Percentiles rank a stretch among this genome's conserved stretches.
phyloP scores from a whole-genome alignment of 805 yeast species.

The Yueomyces sinensis region DNA sequence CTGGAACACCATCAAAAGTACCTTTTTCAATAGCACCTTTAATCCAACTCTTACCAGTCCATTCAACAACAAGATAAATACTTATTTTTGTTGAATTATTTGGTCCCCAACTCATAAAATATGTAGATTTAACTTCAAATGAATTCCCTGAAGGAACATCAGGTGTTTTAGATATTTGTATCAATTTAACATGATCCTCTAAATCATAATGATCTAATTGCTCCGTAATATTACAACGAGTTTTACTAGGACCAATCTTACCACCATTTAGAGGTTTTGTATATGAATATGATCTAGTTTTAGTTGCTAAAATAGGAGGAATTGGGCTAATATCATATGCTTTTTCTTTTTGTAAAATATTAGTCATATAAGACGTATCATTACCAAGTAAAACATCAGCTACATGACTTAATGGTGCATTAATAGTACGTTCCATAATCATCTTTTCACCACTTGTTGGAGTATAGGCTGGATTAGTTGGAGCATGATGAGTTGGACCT shows the following conservation, averaged over 20 bases:
- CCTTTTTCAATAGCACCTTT: slow-evolving; percentile 66
- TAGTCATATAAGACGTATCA: slow-evolving; percentile 32
- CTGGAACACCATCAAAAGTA: slow-evolving; percentile 58
- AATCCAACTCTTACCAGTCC: slow-evolving; percentile 72
- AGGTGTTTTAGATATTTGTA: slow-evolving; percentile 54
- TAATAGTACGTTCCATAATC: slow-evolving; percentile 37
- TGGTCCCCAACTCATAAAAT: slow-evolving; percentile 49
- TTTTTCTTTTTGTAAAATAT: slow-evolving; percentile 41
- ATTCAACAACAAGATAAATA: slow-evolving; percentile 44
- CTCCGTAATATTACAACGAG: slow-evolving; percentile 52
- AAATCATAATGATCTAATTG: slow-evolving; percentile 39
- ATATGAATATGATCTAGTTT: slow-evolving; percentile 40
- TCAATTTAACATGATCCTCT: slow-evolving; percentile 33
- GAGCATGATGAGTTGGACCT: slow-evolving; percentile 35
- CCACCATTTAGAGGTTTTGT: slow-evolving; percentile 52
- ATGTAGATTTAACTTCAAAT: slow-evolving; percentile 47
- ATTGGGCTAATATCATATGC: slow-evolving; percentile 46
- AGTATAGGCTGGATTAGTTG: slow-evolving; percentile 33
- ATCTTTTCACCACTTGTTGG: slow-evolving; percentile 39
- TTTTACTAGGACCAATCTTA: slow-evolving; percentile 61
- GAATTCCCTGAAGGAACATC: slow-evolving; percentile 71
- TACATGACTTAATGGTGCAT: slow-evolving; percentile 56
- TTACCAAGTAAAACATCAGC: slow-evolving; percentile 48
- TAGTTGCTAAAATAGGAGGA: slow-evolving; percentile 25
- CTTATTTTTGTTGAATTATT: slow-evolving; percentile 39